Base-by-base conservation (phyloP, 208 protist genomes). In the Trypanosoma vivax region DNA sequence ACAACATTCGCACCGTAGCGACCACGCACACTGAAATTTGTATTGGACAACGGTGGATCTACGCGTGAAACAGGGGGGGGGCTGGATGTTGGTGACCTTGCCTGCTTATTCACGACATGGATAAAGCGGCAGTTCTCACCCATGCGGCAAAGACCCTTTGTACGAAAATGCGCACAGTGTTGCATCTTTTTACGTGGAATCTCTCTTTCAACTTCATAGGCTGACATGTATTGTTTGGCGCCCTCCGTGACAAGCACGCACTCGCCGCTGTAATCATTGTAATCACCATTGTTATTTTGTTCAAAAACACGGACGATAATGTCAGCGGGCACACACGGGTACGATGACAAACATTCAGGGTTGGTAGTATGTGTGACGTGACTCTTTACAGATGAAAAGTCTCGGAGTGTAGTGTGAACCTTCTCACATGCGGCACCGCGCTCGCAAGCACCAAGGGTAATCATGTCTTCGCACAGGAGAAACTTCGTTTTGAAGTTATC, bases 401-500 rank as follows among this genome's bases (percentile, higher is more conserved):
- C 63, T 13, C 51, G 47, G 19, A 70, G 55, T 52, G 64, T 49
- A 52, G 73, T 73, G 57, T 90, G 83, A 29, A 90, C 74, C 43
- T 79, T 60, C 14, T 70, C 62, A 60, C 83, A 90, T 0, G 59
- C 21, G 11, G 48, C 42, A 38, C 79, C 81, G 28, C 66, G 45
- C 27, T 65, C 51, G 52, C 83, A 90, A 27, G 29, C 40, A 28
- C 76, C 70, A 33, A 50, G 54, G 5, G 40, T 50, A 30, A 56
- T 48, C 60, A 87, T 66, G 2, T 34, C 34, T 14, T 64, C 48
- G 62, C 73, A 85, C 2, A 92, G 41, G 55, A 74, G 73, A 60
- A 89, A 88, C 67, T 89, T 88, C 31, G 55, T 58, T 60, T 89
- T 88, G 62, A 86, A 92, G 51, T 89, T 89, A 60, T 86, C 69